A percentile compares a stretch with the other conserved stretches of the same genome.
These are phyloP conservation scores for Stagonosporopsis cucurbitacearum DNA, from an alignment of 2,329 filamentous ascomycete genomes.

Conservation along the genomic window DNA sequence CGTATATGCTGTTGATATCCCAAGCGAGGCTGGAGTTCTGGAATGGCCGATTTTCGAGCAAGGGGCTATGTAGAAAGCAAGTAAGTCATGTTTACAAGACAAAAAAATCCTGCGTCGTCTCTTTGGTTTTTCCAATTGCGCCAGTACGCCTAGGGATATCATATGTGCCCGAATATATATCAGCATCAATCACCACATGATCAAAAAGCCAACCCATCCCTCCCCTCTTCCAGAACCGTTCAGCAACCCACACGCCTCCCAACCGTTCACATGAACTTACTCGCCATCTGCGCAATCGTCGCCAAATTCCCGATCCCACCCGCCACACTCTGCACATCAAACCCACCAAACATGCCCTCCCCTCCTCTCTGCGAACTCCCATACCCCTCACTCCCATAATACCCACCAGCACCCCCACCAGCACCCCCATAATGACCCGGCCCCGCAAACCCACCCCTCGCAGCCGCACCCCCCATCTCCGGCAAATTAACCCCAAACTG, in stretches of 20 bases:
- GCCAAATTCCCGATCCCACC: slow-evolving; percentile 48
- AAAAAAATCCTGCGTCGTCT: too few species aligned
- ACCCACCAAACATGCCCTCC: slow-evolving; percentile 32
- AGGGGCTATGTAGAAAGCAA: not conserved
- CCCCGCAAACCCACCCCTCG: slow-evolving; percentile 31
- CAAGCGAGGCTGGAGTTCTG: not conserved
- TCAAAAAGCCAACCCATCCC: not conserved
- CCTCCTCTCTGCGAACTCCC: slow-evolving; percentile 31
- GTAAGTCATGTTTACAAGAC: not conserved
- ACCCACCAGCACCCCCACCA: slow-evolving; percentile 41
- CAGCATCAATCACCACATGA: not conserved
- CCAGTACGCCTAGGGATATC: slow-evolving; percentile 10
- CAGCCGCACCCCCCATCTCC: slow-evolving; percentile 47
- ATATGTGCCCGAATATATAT: slow-evolving; percentile 5
- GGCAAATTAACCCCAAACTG: slow-evolving; percentile 83
- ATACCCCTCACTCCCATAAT: slow-evolving; percentile 56
- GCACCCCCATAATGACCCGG: slow-evolving; percentile 22
- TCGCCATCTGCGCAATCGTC: slow-evolving; percentile 53
- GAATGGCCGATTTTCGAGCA: not conserved
- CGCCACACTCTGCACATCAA: slow-evolving; percentile 40
- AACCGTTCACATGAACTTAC: slow-evolving; percentile 54
- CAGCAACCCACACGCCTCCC: slow-evolving; percentile 32
- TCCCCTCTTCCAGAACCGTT: not conserved
- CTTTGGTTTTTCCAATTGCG: slow-evolving; percentile 1
- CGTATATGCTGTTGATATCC: slow-evolving; percentile 9